Evolutionary conservation across 176 grass and related monocot species (phyloP).

Genomic region (Musa acuminata): DNA sequence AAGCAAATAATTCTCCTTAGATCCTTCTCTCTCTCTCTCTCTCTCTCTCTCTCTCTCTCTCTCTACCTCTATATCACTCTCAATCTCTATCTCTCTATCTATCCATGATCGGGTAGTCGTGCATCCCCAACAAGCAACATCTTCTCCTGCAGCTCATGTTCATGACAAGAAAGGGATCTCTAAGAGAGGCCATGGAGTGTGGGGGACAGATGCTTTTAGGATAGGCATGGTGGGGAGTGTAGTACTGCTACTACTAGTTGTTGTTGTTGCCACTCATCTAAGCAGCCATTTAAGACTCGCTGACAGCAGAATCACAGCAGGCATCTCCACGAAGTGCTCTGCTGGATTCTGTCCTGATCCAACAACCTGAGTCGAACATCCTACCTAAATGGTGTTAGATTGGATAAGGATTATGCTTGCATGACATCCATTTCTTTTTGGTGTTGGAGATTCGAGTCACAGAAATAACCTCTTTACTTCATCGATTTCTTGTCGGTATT

Average conservation of each 20-base stretch:
- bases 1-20: neutral
- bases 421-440: too few species aligned
- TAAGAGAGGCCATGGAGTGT: neutral
- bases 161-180: neutral
- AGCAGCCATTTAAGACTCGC: neutral
- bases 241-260: neutral
- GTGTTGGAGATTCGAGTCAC: too few species aligned
- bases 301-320: neutral
- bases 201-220: too few species aligned
- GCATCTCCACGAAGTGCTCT: neutral
- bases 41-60: neutral
- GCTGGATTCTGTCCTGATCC: neutral
- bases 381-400: neutral
- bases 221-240: too few species aligned
- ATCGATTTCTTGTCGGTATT: too few species aligned
- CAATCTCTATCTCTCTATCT: neutral
- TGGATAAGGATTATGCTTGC: too few species aligned
- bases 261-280: neutral
- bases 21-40: too few species aligned
- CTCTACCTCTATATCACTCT: neutral
- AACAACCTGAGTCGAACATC: neutral
- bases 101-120: neutral
- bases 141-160: neutral
- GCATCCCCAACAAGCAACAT: constrained; percentile 5
- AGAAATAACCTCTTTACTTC: too few species aligned